A percentile compares a stretch with the other conserved stretches of the same genome.
Conservation (phyloP, 208 protist genomes). For the Leishmania guyanensis region DNA sequence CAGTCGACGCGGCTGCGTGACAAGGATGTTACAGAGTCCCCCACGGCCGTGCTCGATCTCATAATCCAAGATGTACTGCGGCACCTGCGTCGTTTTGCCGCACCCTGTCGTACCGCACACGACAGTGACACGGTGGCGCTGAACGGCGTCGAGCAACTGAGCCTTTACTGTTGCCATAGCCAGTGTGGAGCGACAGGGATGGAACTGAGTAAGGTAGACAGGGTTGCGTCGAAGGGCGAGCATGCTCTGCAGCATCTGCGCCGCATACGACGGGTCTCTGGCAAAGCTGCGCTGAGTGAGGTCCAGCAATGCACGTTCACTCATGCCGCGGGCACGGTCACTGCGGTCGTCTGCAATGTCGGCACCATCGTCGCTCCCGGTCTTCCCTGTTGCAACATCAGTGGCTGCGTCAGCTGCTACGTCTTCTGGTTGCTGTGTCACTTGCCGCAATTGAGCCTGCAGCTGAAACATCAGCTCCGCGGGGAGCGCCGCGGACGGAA, state of each 20-base stretch:
- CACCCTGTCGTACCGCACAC: conserved; percentile 90
- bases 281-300: conserved; percentile 17
- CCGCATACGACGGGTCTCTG: conserved; percentile 38
- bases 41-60: conserved; percentile 59
- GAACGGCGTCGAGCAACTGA: conserved; percentile 58
- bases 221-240: conserved; percentile 40
- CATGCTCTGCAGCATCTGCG: conserved; percentile 39
- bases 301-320: conserved; percentile 21
- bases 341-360: neutral
- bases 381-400: neutral
- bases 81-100: conserved; percentile 93
- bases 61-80: conserved; percentile 91
- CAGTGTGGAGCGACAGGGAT: conserved; percentile 65
- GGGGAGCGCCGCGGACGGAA: conserved; percentile 50
- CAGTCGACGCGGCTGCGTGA: conserved; percentile 98
- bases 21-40: conserved; percentile 73
- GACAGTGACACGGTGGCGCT: conserved; percentile 79
- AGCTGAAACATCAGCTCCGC: conserved; percentile 25
- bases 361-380: neutral
- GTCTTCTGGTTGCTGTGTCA: conserved; percentile 18
- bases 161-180: conserved; percentile 53
- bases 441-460: conserved; percentile 13
- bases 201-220: conserved; percentile 53
- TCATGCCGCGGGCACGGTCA: neutral
- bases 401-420: conserved; percentile 5